These are phyloP conservation scores for Apophysomyces sp. DNA, from an alignment of 371 early-diverging fungal species.

Conservation along the genomic window DNA sequence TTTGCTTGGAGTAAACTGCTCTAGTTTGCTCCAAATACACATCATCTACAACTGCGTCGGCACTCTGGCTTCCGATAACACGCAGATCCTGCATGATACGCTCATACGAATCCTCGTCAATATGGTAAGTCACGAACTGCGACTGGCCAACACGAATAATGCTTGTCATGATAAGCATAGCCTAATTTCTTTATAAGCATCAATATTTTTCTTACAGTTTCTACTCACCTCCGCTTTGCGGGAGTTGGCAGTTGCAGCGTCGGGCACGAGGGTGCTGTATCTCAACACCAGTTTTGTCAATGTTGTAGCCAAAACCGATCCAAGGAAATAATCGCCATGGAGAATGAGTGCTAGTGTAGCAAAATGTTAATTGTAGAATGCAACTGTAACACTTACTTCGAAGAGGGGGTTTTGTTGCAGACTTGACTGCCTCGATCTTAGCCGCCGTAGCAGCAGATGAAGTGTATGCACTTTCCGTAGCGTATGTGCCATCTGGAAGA, in stretches of 20 bases:
- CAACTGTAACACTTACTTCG: slow-evolving; percentile 35
- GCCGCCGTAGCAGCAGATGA: slow-evolving; percentile 38
- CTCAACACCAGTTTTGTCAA: slow-evolving; percentile 88
- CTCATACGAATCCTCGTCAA: slow-evolving; percentile 96
- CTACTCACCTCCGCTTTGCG: slow-evolving; percentile 69
- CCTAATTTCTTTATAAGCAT: slow-evolving; percentile 25
- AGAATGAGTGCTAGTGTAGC: slow-evolving; percentile 65
- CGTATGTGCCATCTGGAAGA: slow-evolving; percentile 96
- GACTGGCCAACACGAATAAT: slow-evolving; percentile 93
- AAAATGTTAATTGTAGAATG: neutral
- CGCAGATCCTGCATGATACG: slow-evolving; percentile 90
- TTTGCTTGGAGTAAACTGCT: slow-evolving; percentile 78
- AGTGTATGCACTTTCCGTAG: slow-evolving; percentile 88
- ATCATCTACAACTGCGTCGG: slow-evolving; percentile 55
- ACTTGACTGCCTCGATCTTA: slow-evolving; percentile 62
- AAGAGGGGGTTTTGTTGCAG: slow-evolving; percentile 75
- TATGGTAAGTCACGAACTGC: slow-evolving; percentile 75
- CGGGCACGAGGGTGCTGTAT: slow-evolving; percentile 52
- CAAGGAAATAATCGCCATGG: slow-evolving; percentile 91
- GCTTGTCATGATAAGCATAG: slow-evolving; percentile 96
- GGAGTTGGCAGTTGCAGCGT: slow-evolving; percentile 62
- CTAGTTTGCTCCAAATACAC: slow-evolving; percentile 82
- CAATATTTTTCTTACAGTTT: neutral
- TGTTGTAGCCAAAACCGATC: slow-evolving; percentile 84
- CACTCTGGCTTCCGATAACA: slow-evolving; percentile 63